Percentiles rank a stretch among this genome's conserved stretches.
These are phyloP conservation scores for Thraustochytrium sp. DNA, from an alignment of 352 stramenopile species.

Conservation along the genomic window DNA sequence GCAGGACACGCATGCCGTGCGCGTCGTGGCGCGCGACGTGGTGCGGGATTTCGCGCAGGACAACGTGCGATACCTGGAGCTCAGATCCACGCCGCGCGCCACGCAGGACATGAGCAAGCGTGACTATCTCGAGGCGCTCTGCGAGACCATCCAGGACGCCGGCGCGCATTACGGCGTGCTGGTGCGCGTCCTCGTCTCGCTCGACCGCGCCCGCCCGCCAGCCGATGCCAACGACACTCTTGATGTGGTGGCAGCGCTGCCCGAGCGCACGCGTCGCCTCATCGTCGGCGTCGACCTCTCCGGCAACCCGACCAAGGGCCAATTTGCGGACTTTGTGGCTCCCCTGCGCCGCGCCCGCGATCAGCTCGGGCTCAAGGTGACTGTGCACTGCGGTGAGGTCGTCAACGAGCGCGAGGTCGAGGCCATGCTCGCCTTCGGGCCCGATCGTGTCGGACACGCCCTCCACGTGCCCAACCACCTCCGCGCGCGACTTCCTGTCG, in stretches of 20 bases:
- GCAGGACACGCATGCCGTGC: conserved; percentile 61
- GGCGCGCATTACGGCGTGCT: conserved; percentile 62
- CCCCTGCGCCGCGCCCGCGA: conserved; percentile 64
- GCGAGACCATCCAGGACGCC: conserved; percentile 57
- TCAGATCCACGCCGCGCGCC: conserved; percentile 68
- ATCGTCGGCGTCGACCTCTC: conserved; percentile 76
- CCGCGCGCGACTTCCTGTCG: conserved; percentile 24
- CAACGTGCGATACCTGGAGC: conserved; percentile 72
- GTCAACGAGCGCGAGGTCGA: conserved; percentile 69
- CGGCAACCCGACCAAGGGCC: conserved; percentile 61
- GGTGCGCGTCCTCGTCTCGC: conserved; percentile 67
- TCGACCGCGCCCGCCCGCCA: conserved; percentile 68
- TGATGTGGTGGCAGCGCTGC: conserved; percentile 53
- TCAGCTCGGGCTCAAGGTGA: conserved; percentile 66
- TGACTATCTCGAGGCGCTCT: conserved; percentile 67
- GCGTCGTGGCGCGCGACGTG: conserved; percentile 64
- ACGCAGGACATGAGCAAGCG: conserved; percentile 59
- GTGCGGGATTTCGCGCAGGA: conserved; percentile 72
- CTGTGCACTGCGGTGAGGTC: conserved; percentile 85
- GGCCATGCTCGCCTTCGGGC: conserved; percentile 73
- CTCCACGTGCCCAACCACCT: conserved; percentile 63
- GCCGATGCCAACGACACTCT: conserved; percentile 63
- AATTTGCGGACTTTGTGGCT: conserved; percentile 62
- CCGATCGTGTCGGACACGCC: conserved; percentile 82
- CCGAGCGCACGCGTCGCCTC: conserved; percentile 54